Percentiles rank a stretch among this genome's conserved stretches.
phyloP scores from a whole-genome alignment of 2,329 filamentous ascomycete species.

The Teratosphaeria epicoccoides region DNA sequence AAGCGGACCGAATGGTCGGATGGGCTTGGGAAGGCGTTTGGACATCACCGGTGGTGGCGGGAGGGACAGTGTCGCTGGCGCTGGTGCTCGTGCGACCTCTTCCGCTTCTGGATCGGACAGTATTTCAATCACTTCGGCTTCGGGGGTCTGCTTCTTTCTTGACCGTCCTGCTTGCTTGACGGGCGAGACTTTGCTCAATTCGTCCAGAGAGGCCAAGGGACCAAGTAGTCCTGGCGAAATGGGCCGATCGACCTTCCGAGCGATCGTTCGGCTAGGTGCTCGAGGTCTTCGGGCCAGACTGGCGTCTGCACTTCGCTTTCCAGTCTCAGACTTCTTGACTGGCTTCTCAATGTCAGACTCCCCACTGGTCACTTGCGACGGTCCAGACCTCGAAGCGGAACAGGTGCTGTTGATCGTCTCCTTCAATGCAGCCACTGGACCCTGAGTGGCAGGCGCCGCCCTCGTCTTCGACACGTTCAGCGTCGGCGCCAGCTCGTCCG shows the following conservation, averaged over 20 bases:
- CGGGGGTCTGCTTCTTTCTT: constrained; percentile 15
- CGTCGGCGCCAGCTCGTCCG: constrained; percentile 13
- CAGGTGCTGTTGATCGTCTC: constrained; percentile 16
- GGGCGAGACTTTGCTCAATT: constrained; percentile 21
- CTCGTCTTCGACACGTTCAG: constrained; percentile 13
- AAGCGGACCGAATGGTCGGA: constrained; percentile 8
- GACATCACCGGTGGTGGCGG: constrained; percentile 20
- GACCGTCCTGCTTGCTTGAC: constrained; percentile 10
- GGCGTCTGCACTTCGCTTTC: constrained; percentile 25
- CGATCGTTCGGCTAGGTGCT: constrained; percentile 10
- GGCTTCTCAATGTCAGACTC: constrained; percentile 19
- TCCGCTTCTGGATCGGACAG: constrained; percentile 24
- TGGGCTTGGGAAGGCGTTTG: constrained; percentile 17
- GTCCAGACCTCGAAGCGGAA: constrained; percentile 16
- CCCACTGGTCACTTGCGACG: constrained; percentile 10
- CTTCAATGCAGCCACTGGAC: constrained; percentile 5
- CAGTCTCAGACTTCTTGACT: constrained; percentile 11
- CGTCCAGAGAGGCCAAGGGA: constrained; percentile 23
- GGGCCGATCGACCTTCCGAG: constrained; percentile 13
- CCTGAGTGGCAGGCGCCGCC: background rate
- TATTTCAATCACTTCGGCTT: constrained; percentile 26
- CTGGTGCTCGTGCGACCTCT: constrained; percentile 8
- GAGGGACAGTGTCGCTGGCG: constrained; percentile 12
- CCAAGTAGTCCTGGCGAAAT: constrained; percentile 17
- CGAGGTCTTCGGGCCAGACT: constrained; percentile 27